A percentile compares a stretch with the other conserved stretches of the same genome.
These are phyloP conservation scores for Corynespora cassiicola DNA, from an alignment of 2,329 filamentous ascomycete species.

Conservation along the genomic window DNA sequence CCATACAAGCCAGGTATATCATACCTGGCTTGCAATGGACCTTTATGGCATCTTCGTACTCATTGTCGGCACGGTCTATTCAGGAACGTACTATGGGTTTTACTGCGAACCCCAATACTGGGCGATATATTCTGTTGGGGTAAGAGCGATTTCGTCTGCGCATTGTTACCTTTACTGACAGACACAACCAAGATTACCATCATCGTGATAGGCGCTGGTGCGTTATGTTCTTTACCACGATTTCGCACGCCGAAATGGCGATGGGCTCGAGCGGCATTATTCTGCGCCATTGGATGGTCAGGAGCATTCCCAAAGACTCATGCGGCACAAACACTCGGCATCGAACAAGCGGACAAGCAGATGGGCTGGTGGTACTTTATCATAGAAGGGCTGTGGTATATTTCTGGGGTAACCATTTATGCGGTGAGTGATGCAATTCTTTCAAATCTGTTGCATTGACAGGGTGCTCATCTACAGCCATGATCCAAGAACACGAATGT, in stretches of 20 bases:
- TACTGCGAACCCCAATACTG: slow-evolving; percentile 9
- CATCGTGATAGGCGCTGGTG: slow-evolving; percentile 5
- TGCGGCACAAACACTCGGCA: slow-evolving; percentile 11
- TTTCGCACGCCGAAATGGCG: slow-evolving; percentile 12
- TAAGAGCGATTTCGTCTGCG: too few relatives aligned
- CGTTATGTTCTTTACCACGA: slow-evolving; percentile 6
- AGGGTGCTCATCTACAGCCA: too few relatives aligned
- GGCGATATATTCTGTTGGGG: slow-evolving; percentile 7
- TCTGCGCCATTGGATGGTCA: slow-evolving; percentile 12
- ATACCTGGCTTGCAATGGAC: slow-evolving; percentile 8
- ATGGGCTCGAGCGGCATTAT: slow-evolving; percentile 8
- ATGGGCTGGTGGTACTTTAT: slow-evolving; percentile 14
- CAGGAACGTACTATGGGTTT: slow-evolving; percentile 10
- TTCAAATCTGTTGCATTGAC: too few relatives aligned
- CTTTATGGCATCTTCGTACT: slow-evolving; percentile 10
- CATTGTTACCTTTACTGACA: too few relatives aligned
- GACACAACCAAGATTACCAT: too few relatives aligned
- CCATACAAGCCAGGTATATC: slow-evolving; percentile 8
- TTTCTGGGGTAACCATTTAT: slow-evolving; percentile 10
- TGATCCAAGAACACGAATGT: too few relatives aligned
- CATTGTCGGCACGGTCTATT: slow-evolving; percentile 11
- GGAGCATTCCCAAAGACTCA: slow-evolving; percentile 12
- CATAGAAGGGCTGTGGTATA: slow-evolving; percentile 6
- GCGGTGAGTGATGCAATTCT: slow-evolving; percentile 5
- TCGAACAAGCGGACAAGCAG: slow-evolving; percentile 9